Conservation (phyloP, 495 filamentous ascomycete genomes). For the Penicillium bialowiezense region DNA sequence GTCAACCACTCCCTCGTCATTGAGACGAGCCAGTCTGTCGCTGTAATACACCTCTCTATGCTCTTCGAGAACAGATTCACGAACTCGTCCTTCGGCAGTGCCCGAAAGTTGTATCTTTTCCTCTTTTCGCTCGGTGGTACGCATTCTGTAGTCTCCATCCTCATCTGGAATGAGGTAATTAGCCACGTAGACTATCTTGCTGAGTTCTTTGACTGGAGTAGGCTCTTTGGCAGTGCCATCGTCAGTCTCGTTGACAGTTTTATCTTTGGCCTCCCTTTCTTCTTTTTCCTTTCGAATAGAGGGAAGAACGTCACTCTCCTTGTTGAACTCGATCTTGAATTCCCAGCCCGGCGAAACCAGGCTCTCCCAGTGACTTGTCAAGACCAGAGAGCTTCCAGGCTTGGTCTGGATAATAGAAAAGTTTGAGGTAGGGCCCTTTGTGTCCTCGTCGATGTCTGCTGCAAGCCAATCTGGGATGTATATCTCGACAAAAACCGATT, state of each 20-base stretch:
- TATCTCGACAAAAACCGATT: background rate
- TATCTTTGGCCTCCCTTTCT: background rate
- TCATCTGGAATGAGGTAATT: background rate
- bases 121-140: background rate
- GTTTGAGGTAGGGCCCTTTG: background rate
- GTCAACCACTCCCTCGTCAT: background rate
- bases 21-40: background rate
- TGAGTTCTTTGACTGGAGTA: background rate
- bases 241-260: too few species aligned
- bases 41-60: background rate
- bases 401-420: background rate
- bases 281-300: background rate
- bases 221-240: too few species aligned
- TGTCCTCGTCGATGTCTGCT: background rate
- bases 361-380: background rate
- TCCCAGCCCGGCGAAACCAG: background rate
- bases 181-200: background rate
- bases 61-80: background rate
- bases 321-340: background rate
- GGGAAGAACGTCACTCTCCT: background rate
- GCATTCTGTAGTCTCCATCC: background rate
- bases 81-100: background rate
- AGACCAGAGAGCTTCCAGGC: background rate
- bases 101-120: background rate
- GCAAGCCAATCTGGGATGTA: background rate